These are phyloP conservation scores for Trametes maxima DNA, from an alignment of 768 basidiomycete species.

Conservation along the genomic window DNA sequence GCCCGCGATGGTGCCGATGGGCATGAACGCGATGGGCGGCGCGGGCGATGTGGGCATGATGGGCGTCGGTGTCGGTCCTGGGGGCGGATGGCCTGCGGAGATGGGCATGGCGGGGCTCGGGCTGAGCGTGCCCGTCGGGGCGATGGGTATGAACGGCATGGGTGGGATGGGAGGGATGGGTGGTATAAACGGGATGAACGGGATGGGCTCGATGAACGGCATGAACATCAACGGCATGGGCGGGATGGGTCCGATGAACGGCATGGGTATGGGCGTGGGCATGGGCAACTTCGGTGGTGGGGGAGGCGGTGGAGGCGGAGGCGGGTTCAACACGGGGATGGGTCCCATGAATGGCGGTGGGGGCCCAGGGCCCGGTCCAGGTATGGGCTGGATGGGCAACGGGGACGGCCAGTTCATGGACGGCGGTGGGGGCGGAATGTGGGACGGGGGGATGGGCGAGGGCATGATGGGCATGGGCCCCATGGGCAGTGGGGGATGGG, in stretches of 20 bases:
- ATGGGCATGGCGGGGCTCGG: slow-evolving; percentile 23
- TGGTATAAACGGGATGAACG: too few relatives aligned
- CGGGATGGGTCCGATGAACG: too few relatives aligned
- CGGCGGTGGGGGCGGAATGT: slow-evolving; percentile 33
- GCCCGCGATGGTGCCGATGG: slow-evolving; percentile 45
- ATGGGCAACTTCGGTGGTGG: slow-evolving; percentile 27
- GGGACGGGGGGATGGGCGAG: slow-evolving; percentile 42
- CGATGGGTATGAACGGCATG: slow-evolving; percentile 4
- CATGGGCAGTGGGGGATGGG: slow-evolving; percentile 34
- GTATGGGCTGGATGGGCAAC: slow-evolving; percentile 41
- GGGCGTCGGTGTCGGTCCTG: neutral
- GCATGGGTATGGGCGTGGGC: slow-evolving; percentile 34
- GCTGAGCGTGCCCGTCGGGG: slow-evolving; percentile 2
- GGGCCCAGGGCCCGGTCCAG: neutral
- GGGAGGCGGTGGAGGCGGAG: slow-evolving; percentile 28
- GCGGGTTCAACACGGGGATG: slow-evolving; percentile 27
- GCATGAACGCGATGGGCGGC: slow-evolving; percentile 33
- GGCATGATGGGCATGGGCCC: slow-evolving; percentile 47
- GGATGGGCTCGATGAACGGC: too few relatives aligned
- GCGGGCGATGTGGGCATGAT: slow-evolving; percentile 35
- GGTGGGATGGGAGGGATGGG: neutral
- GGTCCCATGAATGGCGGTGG: slow-evolving; percentile 30
- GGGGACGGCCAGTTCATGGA: slow-evolving; percentile 35
- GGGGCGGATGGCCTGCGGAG: slow-evolving; percentile 19
- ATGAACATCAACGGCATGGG: too few relatives aligned